These are phyloP conservation scores for Oropetium thomaeum DNA, from an alignment of 176 grass and related monocot species.

Conservation along the genomic window DNA sequence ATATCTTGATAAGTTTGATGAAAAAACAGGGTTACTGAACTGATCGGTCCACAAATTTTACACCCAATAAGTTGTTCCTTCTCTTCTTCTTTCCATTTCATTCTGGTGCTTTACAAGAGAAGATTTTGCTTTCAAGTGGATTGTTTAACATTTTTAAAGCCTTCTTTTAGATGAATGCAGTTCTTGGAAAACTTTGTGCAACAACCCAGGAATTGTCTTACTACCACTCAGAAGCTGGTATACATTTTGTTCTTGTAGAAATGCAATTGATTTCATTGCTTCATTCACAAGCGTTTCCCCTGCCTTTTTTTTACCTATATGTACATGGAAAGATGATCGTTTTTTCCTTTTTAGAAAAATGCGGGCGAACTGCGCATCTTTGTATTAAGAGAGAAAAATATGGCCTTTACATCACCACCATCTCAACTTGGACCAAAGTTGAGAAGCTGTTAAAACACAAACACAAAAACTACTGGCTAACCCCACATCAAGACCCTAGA, in stretches of 20 bases:
- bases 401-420: too few species aligned
- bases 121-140: constrained; percentile 9
- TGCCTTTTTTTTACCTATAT: constrained; percentile 26
- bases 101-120: background rate
- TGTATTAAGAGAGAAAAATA: too few species aligned
- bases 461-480: too few species aligned
- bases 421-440: too few species aligned
- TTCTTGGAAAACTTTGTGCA: constrained; percentile 49
- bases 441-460: too few species aligned
- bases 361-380: too few species aligned
- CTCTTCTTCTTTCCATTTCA: background rate
- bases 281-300: constrained; percentile 8
- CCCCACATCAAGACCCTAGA: too few species aligned
- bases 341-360: too few species aligned
- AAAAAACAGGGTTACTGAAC: background rate
- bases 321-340: constrained; percentile 6
- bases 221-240: constrained; percentile 57
- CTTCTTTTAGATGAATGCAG: constrained; percentile 43
- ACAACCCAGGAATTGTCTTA: constrained; percentile 47
- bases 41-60: constrained; percentile 5
- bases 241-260: constrained; percentile 16
- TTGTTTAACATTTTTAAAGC: background rate
- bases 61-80: too few species aligned
- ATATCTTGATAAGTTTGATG: background rate
- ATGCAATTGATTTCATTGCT: constrained; percentile 12